A percentile compares a stretch with the other conserved stretches of the same genome.
phyloP scores from a whole-genome alignment of 2,329 filamentous ascomycete genomes.

The Aspergillus jensenii region DNA sequence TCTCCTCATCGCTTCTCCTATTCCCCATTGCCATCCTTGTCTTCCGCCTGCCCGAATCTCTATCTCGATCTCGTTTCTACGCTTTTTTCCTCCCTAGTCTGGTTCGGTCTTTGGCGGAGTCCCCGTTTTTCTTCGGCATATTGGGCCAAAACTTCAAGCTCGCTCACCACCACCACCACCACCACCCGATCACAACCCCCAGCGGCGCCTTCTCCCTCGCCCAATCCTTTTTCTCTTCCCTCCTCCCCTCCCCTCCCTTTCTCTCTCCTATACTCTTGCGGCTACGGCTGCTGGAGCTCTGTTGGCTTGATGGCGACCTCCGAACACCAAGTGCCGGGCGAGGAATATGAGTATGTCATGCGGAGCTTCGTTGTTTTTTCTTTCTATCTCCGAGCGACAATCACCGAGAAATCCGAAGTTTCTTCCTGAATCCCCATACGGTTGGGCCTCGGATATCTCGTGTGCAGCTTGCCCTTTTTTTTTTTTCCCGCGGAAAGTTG shows the following conservation, averaged over 20 bases:
- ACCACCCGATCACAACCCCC: neutral
- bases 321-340: slow-evolving; percentile 42
- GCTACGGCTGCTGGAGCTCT: slow-evolving; percentile 38
- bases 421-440: neutral
- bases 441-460: neutral
- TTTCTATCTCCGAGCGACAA: neutral
- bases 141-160: slow-evolving; percentile 6
- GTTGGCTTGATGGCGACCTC: slow-evolving; percentile 41
- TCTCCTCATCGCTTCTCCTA: slow-evolving; percentile 6
- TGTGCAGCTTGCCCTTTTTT: neutral
- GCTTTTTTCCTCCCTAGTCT: slow-evolving; percentile 6
- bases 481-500: neutral
- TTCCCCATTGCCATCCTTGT: slow-evolving; percentile 2
- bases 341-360: slow-evolving; percentile 48
- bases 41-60: neutral
- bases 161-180: slow-evolving; percentile 7
- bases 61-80: neutral
- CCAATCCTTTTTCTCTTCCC: slow-evolving; percentile 3
- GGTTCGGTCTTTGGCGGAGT: slow-evolving; percentile 14
- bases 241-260: slow-evolving; percentile 9
- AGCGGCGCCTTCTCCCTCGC: neutral
- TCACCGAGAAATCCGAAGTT: neutral
- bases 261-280: slow-evolving; percentile 16
- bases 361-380: neutral
- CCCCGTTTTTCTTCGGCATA: slow-evolving; percentile 20